phyloP scores from a whole-genome alignment of 2,329 filamentous ascomycete species.

The Catunica adiposa region DNA sequence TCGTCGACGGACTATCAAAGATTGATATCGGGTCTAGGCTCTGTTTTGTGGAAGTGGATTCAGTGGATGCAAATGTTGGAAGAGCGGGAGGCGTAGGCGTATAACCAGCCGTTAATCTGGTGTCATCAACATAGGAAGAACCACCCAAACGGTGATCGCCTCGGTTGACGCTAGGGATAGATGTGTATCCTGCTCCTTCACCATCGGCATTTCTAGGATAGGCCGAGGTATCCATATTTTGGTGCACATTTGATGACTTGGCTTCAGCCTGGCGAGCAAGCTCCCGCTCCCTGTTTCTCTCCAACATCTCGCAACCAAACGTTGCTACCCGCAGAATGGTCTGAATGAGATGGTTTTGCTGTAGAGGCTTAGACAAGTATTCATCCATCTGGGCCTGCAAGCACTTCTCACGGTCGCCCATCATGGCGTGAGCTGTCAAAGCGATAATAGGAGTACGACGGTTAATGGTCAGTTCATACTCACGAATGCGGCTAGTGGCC shows the following conservation, averaged over 20 bases:
- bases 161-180: no score
- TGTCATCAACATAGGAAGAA: no score
- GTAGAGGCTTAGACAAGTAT: conserved; percentile 89
- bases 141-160: no score
- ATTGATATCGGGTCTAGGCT: no score
- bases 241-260: conserved; percentile 21
- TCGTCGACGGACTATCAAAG: no score
- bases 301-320: conserved; percentile 65
- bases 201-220: no score
- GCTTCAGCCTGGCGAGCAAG: conserved; percentile 34
- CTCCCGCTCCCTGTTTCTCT: conserved; percentile 53
- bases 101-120: no score
- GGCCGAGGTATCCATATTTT: conserved; percentile 1
- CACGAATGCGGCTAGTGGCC: conserved; percentile 87
- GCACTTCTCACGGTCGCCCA: conserved; percentile 94
- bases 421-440: conserved; percentile 93
- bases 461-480: conserved; percentile 73
- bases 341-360: conserved; percentile 94
- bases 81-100: no score
- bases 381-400: conserved; percentile 99
- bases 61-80: no score
- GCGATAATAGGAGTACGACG: conserved; percentile 90
- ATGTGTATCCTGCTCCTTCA: no score
- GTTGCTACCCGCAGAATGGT: conserved; percentile 95
- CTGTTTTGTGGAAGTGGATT: no score